Percentiles rank a stretch among this genome's conserved stretches.
These are phyloP conservation scores for Hypoxylon sp. DNA, from an alignment of 2,329 filamentous ascomycete genomes.

Conservation along the genomic window DNA sequence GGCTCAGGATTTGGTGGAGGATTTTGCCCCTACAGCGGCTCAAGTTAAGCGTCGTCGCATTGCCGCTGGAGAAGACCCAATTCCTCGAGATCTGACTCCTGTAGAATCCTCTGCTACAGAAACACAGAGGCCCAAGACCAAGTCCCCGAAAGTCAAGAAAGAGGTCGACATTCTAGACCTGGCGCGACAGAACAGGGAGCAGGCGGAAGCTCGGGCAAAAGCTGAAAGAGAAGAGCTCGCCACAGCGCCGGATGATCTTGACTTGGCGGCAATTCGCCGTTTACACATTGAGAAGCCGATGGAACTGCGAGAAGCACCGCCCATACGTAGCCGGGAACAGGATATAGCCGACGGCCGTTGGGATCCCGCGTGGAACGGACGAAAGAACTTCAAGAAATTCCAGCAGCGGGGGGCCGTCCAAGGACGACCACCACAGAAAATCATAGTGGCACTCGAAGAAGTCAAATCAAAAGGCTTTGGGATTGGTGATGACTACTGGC, in stretches of 20 bases:
- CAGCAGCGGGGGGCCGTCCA: slow-evolving; percentile 67
- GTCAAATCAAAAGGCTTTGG: slow-evolving; percentile 80
- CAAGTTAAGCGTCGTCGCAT: slow-evolving; percentile 84
- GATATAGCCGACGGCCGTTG: slow-evolving; percentile 74
- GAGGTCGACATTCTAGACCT: slow-evolving; percentile 79
- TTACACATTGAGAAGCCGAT: slow-evolving; percentile 85
- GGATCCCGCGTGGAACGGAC: slow-evolving; percentile 92
- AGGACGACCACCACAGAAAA: slow-evolving; percentile 59
- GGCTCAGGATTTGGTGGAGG: slow-evolving; percentile 74
- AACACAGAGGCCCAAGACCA: slow-evolving; percentile 62
- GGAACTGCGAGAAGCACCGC: slow-evolving; percentile 66
- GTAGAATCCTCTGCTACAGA: slow-evolving; percentile 50
- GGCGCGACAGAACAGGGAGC: slow-evolving; percentile 71
- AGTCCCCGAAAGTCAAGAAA: slow-evolving; percentile 63
- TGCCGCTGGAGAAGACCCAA: slow-evolving; percentile 67
- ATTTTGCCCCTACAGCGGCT: slow-evolving; percentile 81
- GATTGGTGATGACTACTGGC: slow-evolving; percentile 83
- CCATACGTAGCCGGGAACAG: slow-evolving; percentile 62
- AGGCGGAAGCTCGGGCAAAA: slow-evolving; percentile 75
- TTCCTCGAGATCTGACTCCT: slow-evolving; percentile 54
- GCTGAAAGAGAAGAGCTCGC: slow-evolving; percentile 69
- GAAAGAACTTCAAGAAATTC: slow-evolving; percentile 97
- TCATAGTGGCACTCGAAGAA: slow-evolving; percentile 81
- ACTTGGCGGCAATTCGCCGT: slow-evolving; percentile 79
- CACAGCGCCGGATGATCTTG: slow-evolving; percentile 72